These are phyloP conservation scores for Rutstroemia sydowiana DNA, from an alignment of 2,329 filamentous ascomycete genomes.

Conservation along the genomic window DNA sequence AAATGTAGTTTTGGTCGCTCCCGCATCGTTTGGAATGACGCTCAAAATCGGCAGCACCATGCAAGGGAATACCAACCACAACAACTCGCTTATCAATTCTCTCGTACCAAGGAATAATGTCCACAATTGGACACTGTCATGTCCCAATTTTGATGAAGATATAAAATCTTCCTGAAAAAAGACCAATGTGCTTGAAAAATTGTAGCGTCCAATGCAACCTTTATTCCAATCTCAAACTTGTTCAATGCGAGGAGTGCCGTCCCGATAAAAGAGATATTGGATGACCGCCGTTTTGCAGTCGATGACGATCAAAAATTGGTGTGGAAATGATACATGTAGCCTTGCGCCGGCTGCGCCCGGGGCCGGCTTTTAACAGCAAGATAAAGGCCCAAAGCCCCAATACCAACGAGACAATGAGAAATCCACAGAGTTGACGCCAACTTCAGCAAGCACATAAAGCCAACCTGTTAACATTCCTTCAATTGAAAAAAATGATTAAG, in stretches of 20 bases:
- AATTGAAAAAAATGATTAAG: not conserved
- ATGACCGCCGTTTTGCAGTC: too few relatives aligned
- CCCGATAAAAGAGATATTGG: not conserved
- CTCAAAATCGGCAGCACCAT: not conserved
- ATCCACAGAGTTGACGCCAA: not conserved
- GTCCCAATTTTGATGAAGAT: not conserved
- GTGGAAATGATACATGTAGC: not conserved
- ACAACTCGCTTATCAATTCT: not conserved
- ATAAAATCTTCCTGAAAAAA: not conserved
- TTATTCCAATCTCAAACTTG: not conserved
- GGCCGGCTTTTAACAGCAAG: not conserved
- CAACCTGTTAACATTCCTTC: not conserved
- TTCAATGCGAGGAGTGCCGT: not conserved
- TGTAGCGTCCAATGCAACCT: not conserved
- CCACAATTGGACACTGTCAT: not conserved
- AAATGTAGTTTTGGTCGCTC: not conserved
- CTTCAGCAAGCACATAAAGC: not conserved
- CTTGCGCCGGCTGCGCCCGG: not conserved
- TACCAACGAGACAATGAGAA: not conserved
- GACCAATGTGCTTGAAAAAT: not conserved
- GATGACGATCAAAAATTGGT: not conserved
- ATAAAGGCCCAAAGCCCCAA: not conserved
- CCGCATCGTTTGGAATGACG: not conserved
- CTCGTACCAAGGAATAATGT: not conserved
- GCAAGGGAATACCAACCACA: constrained; percentile 1